Evolutionary conservation across 2,329 filamentous ascomycete genomes (phyloP).

Genomic region (Onygena corvina): DNA sequence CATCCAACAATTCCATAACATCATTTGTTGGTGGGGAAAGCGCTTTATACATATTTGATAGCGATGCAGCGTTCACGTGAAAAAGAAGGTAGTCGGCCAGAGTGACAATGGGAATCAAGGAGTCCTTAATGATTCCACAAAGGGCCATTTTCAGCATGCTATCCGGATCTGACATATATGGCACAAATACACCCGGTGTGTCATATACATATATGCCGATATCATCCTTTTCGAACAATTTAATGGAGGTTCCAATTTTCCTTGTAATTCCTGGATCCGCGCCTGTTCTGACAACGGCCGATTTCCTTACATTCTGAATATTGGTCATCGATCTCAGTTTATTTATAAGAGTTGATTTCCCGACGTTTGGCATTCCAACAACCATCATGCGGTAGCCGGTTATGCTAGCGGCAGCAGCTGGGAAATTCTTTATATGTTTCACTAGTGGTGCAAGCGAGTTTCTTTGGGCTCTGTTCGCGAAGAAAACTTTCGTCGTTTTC

Average conservation of each 20-base stretch:
- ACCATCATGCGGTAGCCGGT: slow-evolving; percentile 75
- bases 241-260: slow-evolving; percentile 70
- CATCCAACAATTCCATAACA: slow-evolving; percentile 57
- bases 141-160: slow-evolving; percentile 93
- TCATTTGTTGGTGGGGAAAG: slow-evolving; percentile 72
- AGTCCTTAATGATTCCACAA: slow-evolving; percentile 81
- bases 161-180: slow-evolving; percentile 72
- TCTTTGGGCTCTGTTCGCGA: slow-evolving; percentile 23
- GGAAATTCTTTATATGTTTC: slow-evolving; percentile 20
- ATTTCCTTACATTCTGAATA: slow-evolving; percentile 32
- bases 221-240: slow-evolving; percentile 52
- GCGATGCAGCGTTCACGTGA: slow-evolving; percentile 54
- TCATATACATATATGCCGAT: slow-evolving; percentile 68
- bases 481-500: slow-evolving; percentile 25
- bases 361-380: slow-evolving; percentile 96
- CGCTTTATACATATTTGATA: slow-evolving; percentile 48
- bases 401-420: slow-evolving; percentile 30
- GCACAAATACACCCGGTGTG: slow-evolving; percentile 89
- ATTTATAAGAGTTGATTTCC: slow-evolving; percentile 92
- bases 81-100: slow-evolving; percentile 85
- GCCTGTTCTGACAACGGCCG: slow-evolving; percentile 71
- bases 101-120: slow-evolving; percentile 62
- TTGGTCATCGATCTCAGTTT: slow-evolving; percentile 48
- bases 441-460: slow-evolving; percentile 25
- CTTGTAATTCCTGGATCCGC: slow-evolving; percentile 81